Evolutionary conservation across 2,329 filamentous ascomycete genomes (phyloP).

Genomic region (Cladophialophora bantiana): DNA sequence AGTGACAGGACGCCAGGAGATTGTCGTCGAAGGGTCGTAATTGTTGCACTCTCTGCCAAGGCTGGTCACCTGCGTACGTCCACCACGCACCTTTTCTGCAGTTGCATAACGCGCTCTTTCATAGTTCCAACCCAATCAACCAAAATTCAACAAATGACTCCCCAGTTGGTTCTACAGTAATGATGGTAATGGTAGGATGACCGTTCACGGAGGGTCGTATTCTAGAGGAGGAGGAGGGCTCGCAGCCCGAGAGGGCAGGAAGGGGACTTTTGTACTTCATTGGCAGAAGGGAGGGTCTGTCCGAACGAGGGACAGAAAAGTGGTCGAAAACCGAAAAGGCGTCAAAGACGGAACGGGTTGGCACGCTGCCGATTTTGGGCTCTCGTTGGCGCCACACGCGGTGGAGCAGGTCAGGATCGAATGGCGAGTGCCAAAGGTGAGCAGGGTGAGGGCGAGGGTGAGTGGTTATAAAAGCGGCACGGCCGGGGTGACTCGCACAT

Average conservation of each 20-base stretch:
- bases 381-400: background rate
- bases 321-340: background rate
- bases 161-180: no score
- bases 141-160: no score
- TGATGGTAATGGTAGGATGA: background rate
- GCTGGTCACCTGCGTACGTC: no score
- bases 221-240: background rate
- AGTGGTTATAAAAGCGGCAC: no score
- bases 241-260: background rate
- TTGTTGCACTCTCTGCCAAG: no score
- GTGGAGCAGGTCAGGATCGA: background rate
- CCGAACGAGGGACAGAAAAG: background rate
- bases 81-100: no score
- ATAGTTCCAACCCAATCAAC: no score
- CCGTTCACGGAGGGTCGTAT: background rate
- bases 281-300: background rate
- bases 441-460: no score
- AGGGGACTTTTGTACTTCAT: constrained; percentile 4
- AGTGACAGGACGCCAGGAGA: no score
- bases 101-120: no score
- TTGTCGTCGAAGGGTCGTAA: no score
- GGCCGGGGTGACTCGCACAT: no score
- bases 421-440: background rate
- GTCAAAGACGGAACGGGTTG: background rate
- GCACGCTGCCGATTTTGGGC: background rate